Percentiles rank a stretch among this genome's conserved stretches.
phyloP scores from a whole-genome alignment of 495 filamentous ascomycete species.

The Acidiella bohemica region DNA sequence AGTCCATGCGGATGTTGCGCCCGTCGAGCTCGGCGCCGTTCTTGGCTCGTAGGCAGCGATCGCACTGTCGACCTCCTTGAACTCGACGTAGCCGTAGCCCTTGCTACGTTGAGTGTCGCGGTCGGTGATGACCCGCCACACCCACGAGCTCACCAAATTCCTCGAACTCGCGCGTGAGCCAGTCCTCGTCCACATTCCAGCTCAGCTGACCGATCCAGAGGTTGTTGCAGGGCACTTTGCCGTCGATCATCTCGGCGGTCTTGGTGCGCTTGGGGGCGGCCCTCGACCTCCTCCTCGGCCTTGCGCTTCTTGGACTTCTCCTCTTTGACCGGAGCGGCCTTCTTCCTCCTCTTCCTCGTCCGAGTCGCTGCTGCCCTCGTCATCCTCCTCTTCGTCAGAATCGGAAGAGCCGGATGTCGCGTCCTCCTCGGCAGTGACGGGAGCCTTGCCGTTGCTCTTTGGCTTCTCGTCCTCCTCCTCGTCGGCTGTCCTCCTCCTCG shows the following conservation, averaged over 20 bases:
- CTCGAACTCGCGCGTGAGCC: constrained; percentile 76
- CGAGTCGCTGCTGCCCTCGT: constrained; percentile 27
- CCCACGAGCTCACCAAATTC: constrained; percentile 62
- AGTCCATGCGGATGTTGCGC: constrained; percentile 80
- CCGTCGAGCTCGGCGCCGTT: constrained; percentile 69
- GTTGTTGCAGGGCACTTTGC: constrained; percentile 46
- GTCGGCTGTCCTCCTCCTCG: constrained; percentile 27
- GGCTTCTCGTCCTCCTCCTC: constrained; percentile 6
- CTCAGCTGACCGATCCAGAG: constrained; percentile 90
- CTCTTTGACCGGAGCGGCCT: constrained; percentile 23
- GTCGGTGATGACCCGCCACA: constrained; percentile 73
- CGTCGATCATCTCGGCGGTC: constrained; percentile 38
- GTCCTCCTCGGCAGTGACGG: constrained; percentile 1
- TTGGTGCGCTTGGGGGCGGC: constrained; percentile 72
- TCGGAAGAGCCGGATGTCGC: constrained; percentile 15
- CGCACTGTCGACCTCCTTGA: constrained; percentile 51
- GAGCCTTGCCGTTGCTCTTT: constrained; percentile 1
- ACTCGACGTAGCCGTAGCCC: constrained; percentile 97
- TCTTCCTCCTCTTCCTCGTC: constrained; percentile 40
- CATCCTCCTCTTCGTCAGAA: constrained; percentile 22
- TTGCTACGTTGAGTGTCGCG: constrained; percentile 70
- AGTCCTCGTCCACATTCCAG: constrained; percentile 90
- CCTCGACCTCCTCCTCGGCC: constrained; percentile 53
- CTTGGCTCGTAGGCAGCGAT: constrained; percentile 67
- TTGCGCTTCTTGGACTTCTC: constrained; percentile 71